Base-by-base conservation (phyloP, 2,329 filamentous ascomycete species). In the Tolypocladium inflatum region DNA sequence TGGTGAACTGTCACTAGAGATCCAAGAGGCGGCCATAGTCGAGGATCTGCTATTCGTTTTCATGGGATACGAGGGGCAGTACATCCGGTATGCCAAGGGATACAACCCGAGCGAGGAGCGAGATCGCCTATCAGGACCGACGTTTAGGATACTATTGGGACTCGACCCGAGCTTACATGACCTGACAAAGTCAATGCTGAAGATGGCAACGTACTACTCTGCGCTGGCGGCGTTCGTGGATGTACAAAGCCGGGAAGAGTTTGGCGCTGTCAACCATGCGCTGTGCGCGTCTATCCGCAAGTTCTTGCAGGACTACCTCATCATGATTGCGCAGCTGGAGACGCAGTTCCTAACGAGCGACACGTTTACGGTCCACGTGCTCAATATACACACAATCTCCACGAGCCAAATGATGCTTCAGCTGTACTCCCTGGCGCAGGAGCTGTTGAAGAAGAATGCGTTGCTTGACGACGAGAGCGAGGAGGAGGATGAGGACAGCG, bases 41-140 rank as follows among this genome's bases (percentile, higher is more conserved):
- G 92, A 97, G 65, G 94, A 99, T 66, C 75, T 99, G 19, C 74
- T 97, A 41, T 97, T 93, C 69, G 91, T 96, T 6, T 95, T 97
- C 66, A 97, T 99, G 92, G 94, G 94, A 30, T 96, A 91, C 63
- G 94, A 99, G 73, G 94, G 94, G n/a, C 91, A 96, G 71, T 97
- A 97, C 70, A 89, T 99, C 61, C 89, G 90, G 57, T 97, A 91
- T 69, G 83, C 82, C 59, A 88, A 90, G 63, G 82, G 83, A 10
- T 97, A 96, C 70, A 87, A 96, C 64, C 91, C 92, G 0, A 77
- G 81, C 3, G 85, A 90, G 55, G 94, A 99, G 74, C 90, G 93
- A 66, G 91, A 95, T 67, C 86, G 92, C 17, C 78, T 99, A 55
- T 82, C 87, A 7, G 94, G 94, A 0, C 94, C 94, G 1, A 76